A percentile compares a stretch with the other conserved stretches of the same genome.
Conservation (phyloP, 2,329 filamentous ascomycete species). For the Microsporum ferrugineum region DNA sequence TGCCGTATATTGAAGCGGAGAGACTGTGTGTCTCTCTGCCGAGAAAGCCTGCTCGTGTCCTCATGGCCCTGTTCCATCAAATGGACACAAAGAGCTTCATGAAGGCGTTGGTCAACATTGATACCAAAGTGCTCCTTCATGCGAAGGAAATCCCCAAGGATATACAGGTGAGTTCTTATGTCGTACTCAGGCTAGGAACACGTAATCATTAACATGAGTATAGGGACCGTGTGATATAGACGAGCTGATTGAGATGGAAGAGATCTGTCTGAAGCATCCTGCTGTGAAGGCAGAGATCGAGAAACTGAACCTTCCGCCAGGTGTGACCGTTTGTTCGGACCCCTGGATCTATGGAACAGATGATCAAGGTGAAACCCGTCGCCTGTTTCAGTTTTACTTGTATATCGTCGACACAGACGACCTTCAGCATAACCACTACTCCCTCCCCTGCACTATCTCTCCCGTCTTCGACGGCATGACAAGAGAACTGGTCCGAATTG, state of each 20-base stretch:
- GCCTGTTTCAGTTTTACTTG: slow-evolving; percentile 33
- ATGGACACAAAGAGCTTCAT: slow-evolving; percentile 34
- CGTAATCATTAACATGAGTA: background rate
- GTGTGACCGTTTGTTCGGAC: slow-evolving; percentile 46
- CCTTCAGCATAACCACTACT: slow-evolving; percentile 56
- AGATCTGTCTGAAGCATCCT: slow-evolving; percentile 44
- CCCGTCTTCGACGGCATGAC: slow-evolving; percentile 54
- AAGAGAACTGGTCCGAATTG: slow-evolving; percentile 56
- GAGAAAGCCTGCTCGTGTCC: slow-evolving; percentile 40
- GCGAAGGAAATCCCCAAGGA: slow-evolving; percentile 38
- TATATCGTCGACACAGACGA: slow-evolving; percentile 53
- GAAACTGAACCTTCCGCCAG: slow-evolving; percentile 48
- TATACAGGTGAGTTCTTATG: slow-evolving; percentile 28
- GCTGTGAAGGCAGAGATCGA: slow-evolving; percentile 48
- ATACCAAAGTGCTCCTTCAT: slow-evolving; percentile 25
- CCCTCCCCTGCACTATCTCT: slow-evolving; percentile 55
- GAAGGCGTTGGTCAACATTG: slow-evolving; percentile 32
- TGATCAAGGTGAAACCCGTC: slow-evolving; percentile 28
- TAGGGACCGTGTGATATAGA: slow-evolving; percentile 49
- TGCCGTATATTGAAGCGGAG: slow-evolving; percentile 54
- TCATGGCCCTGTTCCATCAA: slow-evolving; percentile 42
- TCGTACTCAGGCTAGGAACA: background rate
- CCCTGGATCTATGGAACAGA: slow-evolving; percentile 58
- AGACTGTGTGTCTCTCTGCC: slow-evolving; percentile 41
- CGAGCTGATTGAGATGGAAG: slow-evolving; percentile 49